Conservation (phyloP, 768 basidiomycete genomes). For the Hydnomerulius pinastri region DNA sequence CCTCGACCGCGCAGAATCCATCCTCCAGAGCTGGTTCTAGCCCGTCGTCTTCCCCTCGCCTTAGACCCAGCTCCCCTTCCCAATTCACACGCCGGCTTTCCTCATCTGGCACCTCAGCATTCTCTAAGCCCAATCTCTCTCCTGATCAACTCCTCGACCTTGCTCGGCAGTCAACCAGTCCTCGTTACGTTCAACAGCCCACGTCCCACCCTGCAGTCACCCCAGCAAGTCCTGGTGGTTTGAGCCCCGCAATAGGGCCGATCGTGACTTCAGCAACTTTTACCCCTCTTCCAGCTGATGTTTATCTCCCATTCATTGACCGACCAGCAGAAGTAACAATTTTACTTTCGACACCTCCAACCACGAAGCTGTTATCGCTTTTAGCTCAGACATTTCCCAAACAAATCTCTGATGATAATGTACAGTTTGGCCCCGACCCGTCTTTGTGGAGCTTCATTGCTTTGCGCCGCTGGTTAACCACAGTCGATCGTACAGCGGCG, state of each 20-base stretch:
- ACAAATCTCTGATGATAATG: constrained; percentile 25
- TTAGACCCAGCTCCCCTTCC: constrained; percentile 50
- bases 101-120: constrained; percentile 34
- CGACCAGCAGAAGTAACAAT: constrained; percentile 73
- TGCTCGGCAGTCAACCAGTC: constrained; percentile 60
- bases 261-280: constrained; percentile 56
- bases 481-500: constrained; percentile 58
- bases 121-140: constrained; percentile 52
- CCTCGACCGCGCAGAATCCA: constrained; percentile 32
- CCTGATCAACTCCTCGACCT: constrained; percentile 78
- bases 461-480: constrained; percentile 68
- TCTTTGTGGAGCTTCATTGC: constrained; percentile 72
- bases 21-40: constrained; percentile 32
- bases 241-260: neutral
- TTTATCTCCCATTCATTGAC: constrained; percentile 86
- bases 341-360: constrained; percentile 66
- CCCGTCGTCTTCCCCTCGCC: constrained; percentile 44
- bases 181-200: constrained; percentile 28
- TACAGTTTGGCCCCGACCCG: constrained; percentile 52
- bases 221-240: constrained; percentile 8
- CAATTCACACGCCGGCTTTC: constrained; percentile 31
- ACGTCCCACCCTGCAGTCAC: constrained; percentile 15
- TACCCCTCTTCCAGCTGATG: constrained; percentile 72
- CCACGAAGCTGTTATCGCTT: constrained; percentile 69
- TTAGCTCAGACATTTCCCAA: constrained; percentile 69